Base-by-base conservation (phyloP, 257 asterid genomes). In the Petunia secreta region DNA sequence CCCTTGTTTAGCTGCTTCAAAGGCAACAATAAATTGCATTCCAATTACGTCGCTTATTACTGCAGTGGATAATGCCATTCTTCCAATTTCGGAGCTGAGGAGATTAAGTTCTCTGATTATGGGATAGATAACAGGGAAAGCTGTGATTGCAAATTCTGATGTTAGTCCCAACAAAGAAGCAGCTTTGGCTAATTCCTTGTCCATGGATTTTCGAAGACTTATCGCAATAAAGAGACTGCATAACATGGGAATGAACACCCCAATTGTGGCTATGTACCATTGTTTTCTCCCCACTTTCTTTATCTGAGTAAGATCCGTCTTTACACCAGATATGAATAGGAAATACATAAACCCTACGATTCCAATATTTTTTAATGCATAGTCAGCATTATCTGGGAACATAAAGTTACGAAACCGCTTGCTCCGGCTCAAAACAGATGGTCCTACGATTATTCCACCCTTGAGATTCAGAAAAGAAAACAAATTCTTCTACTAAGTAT, bases 361-460 rank as follows among this genome's bases (percentile, higher is more conserved):
- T 44, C 91, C 98, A 4, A 95, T 3, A 62, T 92, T 95, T 74
- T 82, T 84, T 7, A 89, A 58, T 71, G 88, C 82, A 73, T 77
- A 91, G 0, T 46, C 62, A 0, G 87, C 87, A 10, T 82, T 85
- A 0, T 83, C 90, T 0, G 94, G 90, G 87, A 91, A 93, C 79
- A 95, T 7, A 48, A 85, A 84, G 1, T 65, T 43, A 0, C 62
- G 87, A 40, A 91, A 91, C 34, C 44, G 89, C 79, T 84, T 67
- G 71, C 39, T 91, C 34, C 93, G 87, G 79, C 97, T 53, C 66
- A 92, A 25, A 5, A 87, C 88, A 4, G 97, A 91, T 1, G 94
- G 97, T 65, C 99, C 99, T 4, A 95, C 67, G 64, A 93, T 89
- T 50, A 93, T 79, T 6, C 97, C 98, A 68, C 95, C 97, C 99